Evolutionary conservation across 768 basidiomycete genomes (phyloP), one percentile per base, ranked within the genome.

Genomic region (Serpula lacrymans): DNA sequence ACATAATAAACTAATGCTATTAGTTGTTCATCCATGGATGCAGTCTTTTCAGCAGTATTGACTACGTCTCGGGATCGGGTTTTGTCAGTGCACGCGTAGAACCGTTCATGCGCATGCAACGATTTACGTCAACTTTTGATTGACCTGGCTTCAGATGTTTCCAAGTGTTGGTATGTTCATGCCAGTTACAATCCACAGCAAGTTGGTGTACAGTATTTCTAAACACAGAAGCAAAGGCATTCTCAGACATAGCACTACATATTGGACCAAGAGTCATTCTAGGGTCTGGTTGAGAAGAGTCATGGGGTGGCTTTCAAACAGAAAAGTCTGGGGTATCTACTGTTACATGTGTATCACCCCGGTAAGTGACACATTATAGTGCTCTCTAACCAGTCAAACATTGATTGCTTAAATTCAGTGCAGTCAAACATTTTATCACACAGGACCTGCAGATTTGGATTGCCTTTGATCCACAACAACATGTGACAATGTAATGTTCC

Each of bases 401-500:
- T 39, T 6, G 10, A 6, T 25, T 39, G 6, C 18, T 43, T 37
- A 9, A 17, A 29, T 6, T 43, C 35, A n/a, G 39, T 33, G 10
- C 39, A 39, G 4, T 13, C 6, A 12, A 17, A 29, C 28, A 55
- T 33, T 16, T 39, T 33, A 21, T 48, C 38, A 4, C 44, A 34
- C 9, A 56, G 32, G 11, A 35, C 35, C n/a, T 56, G 45, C 0
- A 63, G 57, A 3, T 50, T 50, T 6, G 50, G 47, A 23, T 50
- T 45, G 0, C 56, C 59, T 16, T 45, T 14, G 0, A 65, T 23
- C 63, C 57, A 64, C 2, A 58, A 41, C 0, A 65, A 32, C 49
- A 63, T 53, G 39, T 67, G 64, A 22, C 53, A 55, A 42, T 67
- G 64, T 2, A 65, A 38, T 4, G 53, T 55, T 0, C 59, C 61